phyloP scores from a whole-genome alignment of 2,329 filamentous ascomycete species.

The Hymenoscyphus occultus region DNA sequence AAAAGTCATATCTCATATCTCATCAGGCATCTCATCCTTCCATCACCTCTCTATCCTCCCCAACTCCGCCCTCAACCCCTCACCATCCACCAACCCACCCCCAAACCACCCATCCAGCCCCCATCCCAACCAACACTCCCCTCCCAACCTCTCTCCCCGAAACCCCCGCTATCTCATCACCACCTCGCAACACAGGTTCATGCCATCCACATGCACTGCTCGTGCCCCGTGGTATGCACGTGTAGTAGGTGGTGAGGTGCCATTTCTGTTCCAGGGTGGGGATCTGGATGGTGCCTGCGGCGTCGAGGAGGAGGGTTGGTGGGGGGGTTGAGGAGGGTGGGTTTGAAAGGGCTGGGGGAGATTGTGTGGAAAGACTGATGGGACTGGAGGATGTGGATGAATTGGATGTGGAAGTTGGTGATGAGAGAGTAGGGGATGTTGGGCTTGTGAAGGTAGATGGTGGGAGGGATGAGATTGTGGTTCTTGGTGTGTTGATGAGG shows the following conservation, averaged over 20 bases:
- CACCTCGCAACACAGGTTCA: slow-evolving; percentile 32
- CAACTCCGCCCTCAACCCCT: not conserved
- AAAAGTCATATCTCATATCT: too few relatives aligned
- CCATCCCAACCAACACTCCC: not conserved
- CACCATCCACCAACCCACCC: slow-evolving; percentile 6
- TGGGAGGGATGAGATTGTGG: not conserved
- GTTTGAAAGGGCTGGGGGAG: not conserved
- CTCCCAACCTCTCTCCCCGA: slow-evolving; percentile 9
- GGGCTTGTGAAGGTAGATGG: not conserved
- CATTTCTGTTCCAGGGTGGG: slow-evolving; percentile 26
- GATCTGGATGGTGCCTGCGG: slow-evolving; percentile 23
- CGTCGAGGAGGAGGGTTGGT: slow-evolving; percentile 14
- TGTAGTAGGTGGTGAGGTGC: slow-evolving; percentile 34
- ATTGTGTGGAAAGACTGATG: too few relatives aligned
- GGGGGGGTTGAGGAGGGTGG: not conserved
- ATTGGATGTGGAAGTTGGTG: not conserved
- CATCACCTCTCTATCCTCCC: too few relatives aligned
- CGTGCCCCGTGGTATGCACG: slow-evolving; percentile 27
- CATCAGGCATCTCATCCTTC: not conserved
- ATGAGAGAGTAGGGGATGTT: not conserved
- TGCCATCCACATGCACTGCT: slow-evolving; percentile 31
- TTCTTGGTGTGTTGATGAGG: slow-evolving; percentile 2
- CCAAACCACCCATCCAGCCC: slow-evolving; percentile 14
- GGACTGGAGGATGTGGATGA: too few relatives aligned
- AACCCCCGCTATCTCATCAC: slow-evolving; percentile 30